Evolutionary conservation across 495 filamentous ascomycete genomes (phyloP), one percentile per base, ranked within the genome.

Genomic region (Paragyromitra xinjiangensis): DNA sequence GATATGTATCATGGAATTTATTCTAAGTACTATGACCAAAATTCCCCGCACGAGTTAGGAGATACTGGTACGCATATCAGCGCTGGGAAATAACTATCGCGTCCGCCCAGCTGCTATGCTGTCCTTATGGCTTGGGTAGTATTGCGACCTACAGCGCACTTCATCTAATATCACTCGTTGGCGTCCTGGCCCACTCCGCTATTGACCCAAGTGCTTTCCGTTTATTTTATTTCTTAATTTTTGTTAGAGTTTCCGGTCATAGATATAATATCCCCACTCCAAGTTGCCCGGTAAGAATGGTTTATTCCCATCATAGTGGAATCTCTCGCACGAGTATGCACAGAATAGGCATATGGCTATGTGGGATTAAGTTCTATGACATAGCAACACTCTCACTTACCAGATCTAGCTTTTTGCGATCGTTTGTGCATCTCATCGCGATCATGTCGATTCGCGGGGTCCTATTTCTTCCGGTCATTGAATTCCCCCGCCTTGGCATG

Each of bases 161-260:
- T 67, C 48, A 68, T 56, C 2, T 42, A 24, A 14, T 55, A 55
- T 68, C 64, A 68, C 64, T 42, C 48, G 64, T 58, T 55, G 44
- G 14, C 2, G 1, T 9, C 44, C 16, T 48, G 44, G 16, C 11
- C 44, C 44, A 3, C 11, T 48, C 4, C 16, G 4, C 4, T 1
- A 3, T 16, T 16, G 44, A 34, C 44, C 44, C 8, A 16, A 12
- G 11, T 4, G 16, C 44, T 12, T 2, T 16, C 44, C 7, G 44
- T 48, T 48, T 48, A 11, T 16, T 9, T 48, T 45, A 6, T 45
- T 48, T 12, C 7, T 48, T 16, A 48, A 29, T 29, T 48, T 48
- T 48, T 48, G 3, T 48, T 48, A 48, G 12, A 48, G 44, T 48
- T 16, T 3, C 44, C 11, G 3, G 44, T 48, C 16, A 48, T 48